A percentile compares a stretch with the other conserved stretches of the same genome.
Evolutionary conservation across 177 flowering plant genomes (phyloP).

Genomic region (Vitis hybrid): DNA sequence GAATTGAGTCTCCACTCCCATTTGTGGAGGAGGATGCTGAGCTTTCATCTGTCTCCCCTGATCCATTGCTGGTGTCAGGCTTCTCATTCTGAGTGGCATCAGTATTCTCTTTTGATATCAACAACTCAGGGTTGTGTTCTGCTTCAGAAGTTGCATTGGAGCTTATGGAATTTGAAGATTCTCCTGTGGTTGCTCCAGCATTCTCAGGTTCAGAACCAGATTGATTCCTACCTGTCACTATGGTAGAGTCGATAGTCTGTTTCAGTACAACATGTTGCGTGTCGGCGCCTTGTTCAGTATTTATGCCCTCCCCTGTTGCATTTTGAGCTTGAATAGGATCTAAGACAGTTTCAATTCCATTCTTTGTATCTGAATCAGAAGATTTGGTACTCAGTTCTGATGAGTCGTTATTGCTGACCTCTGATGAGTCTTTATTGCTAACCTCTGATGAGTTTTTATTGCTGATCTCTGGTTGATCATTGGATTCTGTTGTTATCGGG

Average conservation of each 20-base stretch:
- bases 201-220: conserved; percentile 13
- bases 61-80: conserved; percentile 12
- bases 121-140: conserved; percentile 10
- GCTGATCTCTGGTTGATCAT: conserved; percentile 8
- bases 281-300: conserved; percentile 3
- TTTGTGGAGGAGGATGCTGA: conserved; percentile 3
- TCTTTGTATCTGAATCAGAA: conserved; percentile 16
- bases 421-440: background rate
- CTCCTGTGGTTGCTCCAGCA: conserved; percentile 6
- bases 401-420: background rate
- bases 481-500: background rate
- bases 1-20: conserved; percentile 16
- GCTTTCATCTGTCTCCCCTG: conserved; percentile 13
- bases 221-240: conserved; percentile 4
- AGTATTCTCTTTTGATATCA: conserved; percentile 6
- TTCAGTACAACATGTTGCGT: conserved; percentile 5
- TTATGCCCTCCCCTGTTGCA: conserved; percentile 5
- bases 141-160: conserved; percentile 17
- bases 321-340: conserved; percentile 14
- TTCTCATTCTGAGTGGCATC: conserved; percentile 17
- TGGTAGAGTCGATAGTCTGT: conserved; percentile 6
- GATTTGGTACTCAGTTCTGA: conserved; percentile 8
- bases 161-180: conserved; percentile 7
- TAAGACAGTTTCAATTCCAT: conserved; percentile 9
- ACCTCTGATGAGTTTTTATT: conserved; percentile 2